Evolutionary conservation across 176 grass and related monocot species (phyloP), one percentile per base, ranked within the genome.

Genomic region (Carex parvula): DNA sequence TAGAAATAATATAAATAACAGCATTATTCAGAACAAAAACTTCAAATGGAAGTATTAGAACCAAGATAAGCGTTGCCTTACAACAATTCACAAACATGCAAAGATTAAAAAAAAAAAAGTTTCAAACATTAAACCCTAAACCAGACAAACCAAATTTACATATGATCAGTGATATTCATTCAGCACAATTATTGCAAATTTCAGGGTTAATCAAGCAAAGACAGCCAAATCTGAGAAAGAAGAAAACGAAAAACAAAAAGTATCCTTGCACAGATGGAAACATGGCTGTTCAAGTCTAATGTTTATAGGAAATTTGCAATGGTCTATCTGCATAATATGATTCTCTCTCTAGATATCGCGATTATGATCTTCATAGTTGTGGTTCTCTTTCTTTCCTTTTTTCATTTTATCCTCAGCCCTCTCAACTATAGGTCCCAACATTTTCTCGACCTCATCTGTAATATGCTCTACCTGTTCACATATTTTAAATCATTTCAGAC

Each of bases 381-480:
- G 48, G 20, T 76, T 8, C 21, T 76, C 24, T 7, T 55, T 13
- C 48, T 46, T 30, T 76, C n/a, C 22, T 26, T 74, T 11, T 22
- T 2, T 74, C 39, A 52, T 18, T 52, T 74, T 21, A 26, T 20
- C 10, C 48, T 76, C 72, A 55, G n/a, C 12, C 22, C 6, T 30
- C 56, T 76, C 72, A 30, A 76, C 14, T 30, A 76, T 14, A 26
- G 48, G 72, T 21, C 30, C 72, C 72, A 76, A 76, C 46, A 55
- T 1, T 30, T 76, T 50, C 6, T 55, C 22, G 3, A 76, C 21
- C 48, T 76, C 72, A 55, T 76, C 72, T 54, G 72, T 55, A 3
- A 76, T 55, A 29, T 76, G 46, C 72, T 76, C 13, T 24, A 76
- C 72, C 46, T 76, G 72, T 76, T 55, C 48, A 30, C 21, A 53